These are phyloP conservation scores for Magnolia sinica DNA, from an alignment of 164 flowering plant genomes.

Conservation along the genomic window DNA sequence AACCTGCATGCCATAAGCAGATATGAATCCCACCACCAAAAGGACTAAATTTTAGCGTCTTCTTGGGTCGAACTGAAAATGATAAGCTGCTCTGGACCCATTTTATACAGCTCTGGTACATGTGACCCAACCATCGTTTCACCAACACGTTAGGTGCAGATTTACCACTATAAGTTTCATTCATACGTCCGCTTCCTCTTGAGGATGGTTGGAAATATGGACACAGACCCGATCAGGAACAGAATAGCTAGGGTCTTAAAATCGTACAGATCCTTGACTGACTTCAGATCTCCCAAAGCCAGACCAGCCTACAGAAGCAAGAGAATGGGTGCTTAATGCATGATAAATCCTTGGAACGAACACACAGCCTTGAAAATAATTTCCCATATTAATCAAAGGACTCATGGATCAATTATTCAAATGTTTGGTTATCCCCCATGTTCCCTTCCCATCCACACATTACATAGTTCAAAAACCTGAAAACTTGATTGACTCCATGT, in stretches of 20 bases:
- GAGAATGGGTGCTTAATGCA: neutral
- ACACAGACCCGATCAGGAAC: constrained; percentile 66
- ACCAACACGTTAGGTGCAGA: neutral
- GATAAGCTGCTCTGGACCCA: neutral
- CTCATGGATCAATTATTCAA: no score
- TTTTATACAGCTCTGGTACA: neutral
- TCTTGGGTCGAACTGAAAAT: neutral
- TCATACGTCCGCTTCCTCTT: constrained; percentile 74
- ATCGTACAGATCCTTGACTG: constrained; percentile 82
- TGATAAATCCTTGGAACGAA: no score
- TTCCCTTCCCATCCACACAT: no score
- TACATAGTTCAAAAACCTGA: no score
- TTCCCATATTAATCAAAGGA: no score
- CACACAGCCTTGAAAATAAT: no score
- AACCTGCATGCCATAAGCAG: neutral
- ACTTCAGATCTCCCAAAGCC: constrained; percentile 82
- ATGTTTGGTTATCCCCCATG: no score
- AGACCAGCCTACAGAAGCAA: constrained; percentile 69
- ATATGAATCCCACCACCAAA: neutral
- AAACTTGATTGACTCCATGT: no score
- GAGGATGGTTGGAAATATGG: constrained; percentile 63
- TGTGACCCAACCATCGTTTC: neutral
- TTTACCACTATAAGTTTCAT: constrained; percentile 24
- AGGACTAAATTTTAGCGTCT: neutral
- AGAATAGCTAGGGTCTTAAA: constrained; percentile 73